Percentiles rank a stretch among this genome's conserved stretches.
These are phyloP conservation scores for Leccinum imitatum DNA, from an alignment of 768 basidiomycete genomes.

Conservation along the genomic window DNA sequence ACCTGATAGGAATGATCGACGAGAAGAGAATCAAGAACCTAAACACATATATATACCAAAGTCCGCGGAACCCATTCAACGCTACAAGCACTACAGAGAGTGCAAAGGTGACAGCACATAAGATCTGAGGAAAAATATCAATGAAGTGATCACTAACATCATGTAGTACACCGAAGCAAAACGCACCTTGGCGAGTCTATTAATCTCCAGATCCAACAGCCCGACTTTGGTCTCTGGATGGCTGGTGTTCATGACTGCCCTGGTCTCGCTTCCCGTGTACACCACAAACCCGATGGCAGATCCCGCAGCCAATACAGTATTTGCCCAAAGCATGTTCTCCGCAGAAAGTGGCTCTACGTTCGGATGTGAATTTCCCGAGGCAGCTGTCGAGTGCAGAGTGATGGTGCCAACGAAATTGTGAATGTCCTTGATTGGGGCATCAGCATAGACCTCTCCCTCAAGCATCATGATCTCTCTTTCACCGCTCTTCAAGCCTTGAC, in stretches of 20 bases:
- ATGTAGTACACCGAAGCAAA: not conserved
- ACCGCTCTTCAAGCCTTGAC: slow-evolving; percentile 29
- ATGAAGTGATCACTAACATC: not conserved
- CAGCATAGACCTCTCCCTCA: slow-evolving; percentile 92
- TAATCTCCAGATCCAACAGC: slow-evolving; percentile 90
- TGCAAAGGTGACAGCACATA: slow-evolving; percentile 91
- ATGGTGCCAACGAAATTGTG: slow-evolving; percentile 94
- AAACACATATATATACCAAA: slow-evolving; percentile 96
- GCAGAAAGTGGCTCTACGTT: slow-evolving; percentile 85
- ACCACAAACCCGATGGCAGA: slow-evolving; percentile 90
- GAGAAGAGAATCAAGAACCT: slow-evolving; percentile 97
- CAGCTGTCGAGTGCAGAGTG: slow-evolving; percentile 54
- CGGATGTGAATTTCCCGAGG: slow-evolving; percentile 38
- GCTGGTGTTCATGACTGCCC: slow-evolving; percentile 98
- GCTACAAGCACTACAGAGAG: slow-evolving; percentile 91
- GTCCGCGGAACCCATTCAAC: slow-evolving; percentile 91
- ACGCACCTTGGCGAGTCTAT: slow-evolving; percentile 87
- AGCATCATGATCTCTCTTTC: slow-evolving; percentile 55
- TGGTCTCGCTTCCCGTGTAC: slow-evolving; percentile 92
- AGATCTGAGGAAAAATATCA: slow-evolving; percentile 53
- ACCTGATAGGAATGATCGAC: slow-evolving; percentile 99
- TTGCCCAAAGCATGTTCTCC: slow-evolving; percentile 96
- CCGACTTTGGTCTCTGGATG: slow-evolving; percentile 96
- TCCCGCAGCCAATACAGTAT: slow-evolving; percentile 95
- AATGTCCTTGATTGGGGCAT: slow-evolving; percentile 95